These are phyloP conservation scores for Metschnikowia arizonensis DNA, from an alignment of 805 yeast genomes.

Conservation along the genomic window DNA sequence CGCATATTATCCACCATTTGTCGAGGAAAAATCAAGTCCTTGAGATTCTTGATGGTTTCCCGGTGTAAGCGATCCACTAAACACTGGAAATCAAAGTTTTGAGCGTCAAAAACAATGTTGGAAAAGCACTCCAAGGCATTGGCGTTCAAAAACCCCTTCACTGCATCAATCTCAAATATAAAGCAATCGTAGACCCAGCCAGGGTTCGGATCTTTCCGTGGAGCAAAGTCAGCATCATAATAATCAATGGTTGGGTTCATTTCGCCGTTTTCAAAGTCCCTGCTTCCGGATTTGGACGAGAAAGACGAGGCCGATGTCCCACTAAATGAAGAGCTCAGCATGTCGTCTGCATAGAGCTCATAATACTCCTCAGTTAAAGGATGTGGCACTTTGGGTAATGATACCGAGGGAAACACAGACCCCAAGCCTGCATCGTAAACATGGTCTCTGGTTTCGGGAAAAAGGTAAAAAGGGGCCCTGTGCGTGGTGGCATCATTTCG, in stretches of 20 bases:
- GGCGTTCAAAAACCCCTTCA: conserved; percentile 48
- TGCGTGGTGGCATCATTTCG: conserved; percentile 81
- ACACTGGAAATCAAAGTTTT: conserved; percentile 39
- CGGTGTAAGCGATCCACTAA: conserved; percentile 65
- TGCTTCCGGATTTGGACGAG: conserved; percentile 14
- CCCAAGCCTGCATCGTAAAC: conserved; percentile 49
- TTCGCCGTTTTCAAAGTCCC: conserved; percentile 7
- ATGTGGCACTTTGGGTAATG: conserved; percentile 58
- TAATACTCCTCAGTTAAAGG: conserved; percentile 46
- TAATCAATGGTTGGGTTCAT: conserved; percentile 26
- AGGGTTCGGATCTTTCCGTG: conserved; percentile 30
- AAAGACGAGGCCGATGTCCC: conserved; percentile 15
- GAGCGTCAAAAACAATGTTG: conserved; percentile 30
- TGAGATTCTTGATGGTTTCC: conserved; percentile 48
- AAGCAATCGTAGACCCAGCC: conserved; percentile 50
- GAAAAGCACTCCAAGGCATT: conserved; percentile 36
- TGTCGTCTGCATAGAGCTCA: conserved; percentile 1
- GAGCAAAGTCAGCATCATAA: conserved; percentile 29
- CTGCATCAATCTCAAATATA: conserved; percentile 50
- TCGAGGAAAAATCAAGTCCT: conserved; percentile 26
- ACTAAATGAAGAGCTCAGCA: neutral
- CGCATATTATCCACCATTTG: conserved; percentile 42
- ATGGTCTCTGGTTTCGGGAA: conserved; percentile 44
- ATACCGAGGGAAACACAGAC: conserved; percentile 53
- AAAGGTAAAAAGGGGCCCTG: conserved; percentile 68